These are phyloP conservation scores for Taiwanofungus camphoratus DNA, from an alignment of 1,284 basidiomycete genomes.

Conservation along the genomic window DNA sequence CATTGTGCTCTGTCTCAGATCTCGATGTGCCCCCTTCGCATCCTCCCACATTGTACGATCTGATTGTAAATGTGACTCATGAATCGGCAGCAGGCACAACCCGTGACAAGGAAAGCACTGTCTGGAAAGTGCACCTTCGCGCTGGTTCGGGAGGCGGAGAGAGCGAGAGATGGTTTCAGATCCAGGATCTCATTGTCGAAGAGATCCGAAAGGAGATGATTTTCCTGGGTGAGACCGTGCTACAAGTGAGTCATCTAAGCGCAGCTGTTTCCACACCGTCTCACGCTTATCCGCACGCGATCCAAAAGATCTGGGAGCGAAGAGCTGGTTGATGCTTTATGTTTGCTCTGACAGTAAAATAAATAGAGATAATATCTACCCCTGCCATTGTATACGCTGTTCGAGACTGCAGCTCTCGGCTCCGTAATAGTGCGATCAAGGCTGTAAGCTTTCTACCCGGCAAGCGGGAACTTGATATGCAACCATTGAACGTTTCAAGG, in stretches of 20 bases:
- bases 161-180: conserved; percentile 92
- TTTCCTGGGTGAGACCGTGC: conserved; percentile 91
- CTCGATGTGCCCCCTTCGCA: conserved; percentile 62
- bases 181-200: conserved; percentile 95
- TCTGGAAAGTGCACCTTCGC: conserved; percentile 92
- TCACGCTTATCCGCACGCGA: not conserved
- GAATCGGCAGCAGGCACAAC: conserved; percentile 94
- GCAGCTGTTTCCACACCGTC: conserved; percentile 3
- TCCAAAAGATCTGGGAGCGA: conserved; percentile 78
- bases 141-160: conserved; percentile 73
- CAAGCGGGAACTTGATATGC: too few species aligned
- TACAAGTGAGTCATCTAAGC: conserved; percentile 61
- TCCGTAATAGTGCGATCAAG: too few species aligned
- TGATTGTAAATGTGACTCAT: conserved; percentile 93
- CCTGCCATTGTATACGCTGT: too few species aligned
- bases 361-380: too few species aligned
- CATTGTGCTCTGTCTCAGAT: too few species aligned
- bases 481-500: too few species aligned
- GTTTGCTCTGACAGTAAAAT: too few species aligned
- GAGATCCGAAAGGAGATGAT: conserved; percentile 97
- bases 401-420: too few species aligned
- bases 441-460: too few species aligned
- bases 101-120: conserved; percentile 78
- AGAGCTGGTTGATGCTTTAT: conserved; percentile 22
- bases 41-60: conserved; percentile 79